Evolutionary conservation across 768 basidiomycete species (phyloP).

Genomic region (Lactifluus volemus): DNA sequence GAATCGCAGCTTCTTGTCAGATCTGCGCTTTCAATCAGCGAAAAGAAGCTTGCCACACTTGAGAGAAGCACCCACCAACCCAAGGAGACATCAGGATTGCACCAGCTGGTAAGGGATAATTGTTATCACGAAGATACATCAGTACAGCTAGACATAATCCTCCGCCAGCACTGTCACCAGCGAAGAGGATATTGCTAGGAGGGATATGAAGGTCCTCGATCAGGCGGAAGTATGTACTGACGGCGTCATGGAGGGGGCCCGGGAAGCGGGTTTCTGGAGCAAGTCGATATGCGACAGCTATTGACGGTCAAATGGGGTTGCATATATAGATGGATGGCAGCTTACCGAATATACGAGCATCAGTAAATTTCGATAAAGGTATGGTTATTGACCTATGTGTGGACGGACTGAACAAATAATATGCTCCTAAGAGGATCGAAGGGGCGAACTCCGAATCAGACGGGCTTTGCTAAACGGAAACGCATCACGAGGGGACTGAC

Average conservation of each 20-base stretch:
- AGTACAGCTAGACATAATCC: constrained; percentile 76
- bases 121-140: constrained; percentile 92
- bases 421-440: constrained; percentile 54
- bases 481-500: constrained; percentile 33
- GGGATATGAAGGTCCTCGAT: constrained; percentile 85
- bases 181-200: constrained; percentile 80
- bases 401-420: constrained; percentile 86
- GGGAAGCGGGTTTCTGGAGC: constrained; percentile 95
- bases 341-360: constrained; percentile 80
- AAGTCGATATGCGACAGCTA: constrained; percentile 89
- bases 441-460: background rate
- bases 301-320: constrained; percentile 10
- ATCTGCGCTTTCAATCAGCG: constrained; percentile 36
- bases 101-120: constrained; percentile 74
- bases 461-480: background rate
- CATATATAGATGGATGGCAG: constrained; percentile 4
- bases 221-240: constrained; percentile 79
- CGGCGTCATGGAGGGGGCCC: constrained; percentile 79
- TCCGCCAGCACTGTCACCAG: constrained; percentile 92
- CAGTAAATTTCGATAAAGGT: constrained; percentile 79
- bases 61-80: constrained; percentile 60
- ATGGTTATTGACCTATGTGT: constrained; percentile 88
- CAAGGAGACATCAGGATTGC: constrained; percentile 90
- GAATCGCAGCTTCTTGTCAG: constrained; percentile 96
- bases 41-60: background rate